These are phyloP conservation scores for Paecilomyces sp. DNA, from an alignment of 2,329 filamentous ascomycete species.

Conservation along the genomic window DNA sequence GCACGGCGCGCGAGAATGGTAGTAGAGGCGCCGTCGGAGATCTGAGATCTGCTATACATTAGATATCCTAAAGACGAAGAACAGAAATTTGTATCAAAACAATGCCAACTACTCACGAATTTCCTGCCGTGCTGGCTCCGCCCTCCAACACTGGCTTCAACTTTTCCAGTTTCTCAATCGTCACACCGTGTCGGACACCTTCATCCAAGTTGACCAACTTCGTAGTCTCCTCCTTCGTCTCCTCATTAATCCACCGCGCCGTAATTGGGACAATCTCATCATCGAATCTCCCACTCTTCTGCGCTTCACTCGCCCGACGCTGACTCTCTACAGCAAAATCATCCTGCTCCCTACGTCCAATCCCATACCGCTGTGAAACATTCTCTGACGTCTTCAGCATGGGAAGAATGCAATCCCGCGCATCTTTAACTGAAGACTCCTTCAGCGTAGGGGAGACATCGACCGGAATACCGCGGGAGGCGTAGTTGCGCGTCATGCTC, in stretches of 20 bases:
- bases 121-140: conserved; percentile 71
- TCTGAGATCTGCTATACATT: conserved; percentile 14
- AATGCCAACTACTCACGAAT: conserved; percentile 11
- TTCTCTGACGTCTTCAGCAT: conserved; percentile 98
- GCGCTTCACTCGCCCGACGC: conserved; percentile 72
- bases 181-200: conserved; percentile 81
- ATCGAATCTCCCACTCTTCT: conserved; percentile 77
- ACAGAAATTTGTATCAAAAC: not conserved
- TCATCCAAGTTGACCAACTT: conserved; percentile 56
- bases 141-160: conserved; percentile 81
- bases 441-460: conserved; percentile 15
- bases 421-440: conserved; percentile 47
- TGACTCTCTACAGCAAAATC: conserved; percentile 77
- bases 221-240: conserved; percentile 67
- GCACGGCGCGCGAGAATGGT: conserved; percentile 86
- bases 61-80: not conserved
- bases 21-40: conserved; percentile 56
- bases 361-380: conserved; percentile 77
- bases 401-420: conserved; percentile 73
- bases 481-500: conserved; percentile 57
- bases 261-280: conserved; percentile 88
- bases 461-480: conserved; percentile 14
- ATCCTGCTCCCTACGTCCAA: conserved; percentile 71
- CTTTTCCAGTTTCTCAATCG: conserved; percentile 68
- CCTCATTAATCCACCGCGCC: conserved; percentile 66